Base-by-base conservation (phyloP, 176 grass and related monocot species). In the Melocanna baccifera region DNA sequence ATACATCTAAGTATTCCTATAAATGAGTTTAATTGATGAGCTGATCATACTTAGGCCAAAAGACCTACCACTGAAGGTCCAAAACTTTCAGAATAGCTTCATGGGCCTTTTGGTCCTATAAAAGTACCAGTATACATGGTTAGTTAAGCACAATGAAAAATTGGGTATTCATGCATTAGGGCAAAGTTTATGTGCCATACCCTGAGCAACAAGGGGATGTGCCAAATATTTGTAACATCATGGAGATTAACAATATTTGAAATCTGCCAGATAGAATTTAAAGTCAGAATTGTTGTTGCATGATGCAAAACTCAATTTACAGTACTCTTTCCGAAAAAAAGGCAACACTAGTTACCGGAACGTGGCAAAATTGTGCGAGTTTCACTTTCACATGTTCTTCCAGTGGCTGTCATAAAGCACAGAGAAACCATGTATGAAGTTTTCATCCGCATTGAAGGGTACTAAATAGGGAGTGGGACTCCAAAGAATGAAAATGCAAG, bases 221-320 rank as follows among this genome's bases (percentile, higher is more conserved):
- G 97, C 93, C 97, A 99, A 69, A 99, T 99, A 79, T 99, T 99
- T 16, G 93, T 79, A 82, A 99, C 97, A 88, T 99, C 97, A 77
- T 96, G 82, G 29, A 99, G 93, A 64, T 81, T 94, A 77, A 99
- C 65, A 69, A 99, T 99, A 74, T 94, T 96, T 45, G 87, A 47
- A 9, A 86, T 87, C 97, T 98, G 86, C 18, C 69, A 85, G 59
- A 79, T 40, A 80, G 28, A 88, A 69, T 51, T 45, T 72, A 72
- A 81, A 67, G 61, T 80, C 30, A 87, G 68, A 11, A 74, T 53
- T 73, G 32, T 12, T 47, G 50, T 80, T 75, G 58, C 18, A 34
- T 32, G 42, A 51, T 50, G 51, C 26, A 43, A 50, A 85, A 75
- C 12, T 34, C 18, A 40, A 7, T 4, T 76, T 71, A 3, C 2